Conservation (phyloP, 2,329 filamentous ascomycete species). For the Fusarium gaditjirri region DNA sequence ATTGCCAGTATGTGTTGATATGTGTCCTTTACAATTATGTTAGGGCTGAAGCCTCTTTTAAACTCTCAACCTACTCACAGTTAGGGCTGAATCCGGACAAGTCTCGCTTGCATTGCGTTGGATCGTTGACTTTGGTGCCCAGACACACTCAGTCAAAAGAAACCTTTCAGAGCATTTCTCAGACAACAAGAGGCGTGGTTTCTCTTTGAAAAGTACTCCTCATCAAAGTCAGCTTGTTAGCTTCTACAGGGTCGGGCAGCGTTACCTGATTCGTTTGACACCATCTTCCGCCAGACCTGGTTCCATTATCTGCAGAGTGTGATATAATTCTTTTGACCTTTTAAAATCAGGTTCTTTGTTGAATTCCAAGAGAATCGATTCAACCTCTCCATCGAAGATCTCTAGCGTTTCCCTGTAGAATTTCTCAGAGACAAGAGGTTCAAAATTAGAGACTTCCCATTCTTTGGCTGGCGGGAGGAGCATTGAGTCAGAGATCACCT, state of each 20-base stretch:
- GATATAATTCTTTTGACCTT: not conserved
- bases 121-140: no score
- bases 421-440: not conserved
- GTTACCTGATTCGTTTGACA: not conserved
- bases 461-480: not conserved
- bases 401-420: conserved; percentile 7
- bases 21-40: no score
- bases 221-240: not conserved
- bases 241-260: not conserved
- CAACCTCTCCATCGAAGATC: not conserved
- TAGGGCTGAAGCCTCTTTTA: no score
- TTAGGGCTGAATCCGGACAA: no score
- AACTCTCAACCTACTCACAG: no score
- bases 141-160: no score
- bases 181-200: no score
- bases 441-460: not conserved
- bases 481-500: not conserved
- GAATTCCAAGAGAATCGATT: not conserved
- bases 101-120: no score
- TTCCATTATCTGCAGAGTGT: not conserved
- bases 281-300: not conserved
- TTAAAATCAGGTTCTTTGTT: not conserved
- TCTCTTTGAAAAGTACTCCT: not conserved
- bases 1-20: no score
- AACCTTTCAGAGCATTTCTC: no score